Conservation (phyloP, 257 asterid genomes). For the Forsythia viridissima region DNA sequence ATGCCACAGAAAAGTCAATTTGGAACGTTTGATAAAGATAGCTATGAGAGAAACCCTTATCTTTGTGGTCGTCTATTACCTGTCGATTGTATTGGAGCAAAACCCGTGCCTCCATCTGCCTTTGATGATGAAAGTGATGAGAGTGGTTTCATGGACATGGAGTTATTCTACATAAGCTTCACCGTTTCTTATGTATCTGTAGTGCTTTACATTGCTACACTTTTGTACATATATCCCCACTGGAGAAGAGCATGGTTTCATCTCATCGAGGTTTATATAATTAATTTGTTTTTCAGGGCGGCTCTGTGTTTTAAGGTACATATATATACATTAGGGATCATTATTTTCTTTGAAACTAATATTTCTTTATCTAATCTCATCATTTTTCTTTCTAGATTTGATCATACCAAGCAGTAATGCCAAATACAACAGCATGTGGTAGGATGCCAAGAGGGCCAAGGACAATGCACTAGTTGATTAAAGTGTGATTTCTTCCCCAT, state of each 20-base stretch:
- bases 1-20: conserved; percentile 13
- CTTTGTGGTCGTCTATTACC: conserved; percentile 18
- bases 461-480: too few relatives aligned
- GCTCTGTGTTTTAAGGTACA: too few relatives aligned
- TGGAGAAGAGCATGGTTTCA: conserved; percentile 11
- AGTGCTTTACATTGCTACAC: neutral
- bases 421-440: too few relatives aligned
- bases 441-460: too few relatives aligned
- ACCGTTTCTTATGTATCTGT: conserved; percentile 1
- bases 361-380: too few relatives aligned
- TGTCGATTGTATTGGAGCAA: neutral
- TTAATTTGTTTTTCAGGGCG: too few relatives aligned
- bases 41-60: conserved; percentile 16
- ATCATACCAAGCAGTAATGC: too few relatives aligned
- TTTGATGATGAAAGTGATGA: conserved; percentile 2
- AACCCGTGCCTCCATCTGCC: neutral
- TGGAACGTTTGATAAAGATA: conserved; percentile 13
- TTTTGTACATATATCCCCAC: conserved; percentile 7
- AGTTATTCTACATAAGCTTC: conserved; percentile 8
- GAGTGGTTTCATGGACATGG: neutral
- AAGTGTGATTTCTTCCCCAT: too few relatives aligned
- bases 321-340: too few relatives aligned
- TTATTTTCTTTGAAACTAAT: too few relatives aligned
- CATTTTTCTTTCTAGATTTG: too few relatives aligned
- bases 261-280: neutral